Percentiles rank a stretch among this genome's conserved stretches.
Conservation (phyloP, 2,329 filamentous ascomycete species). For the Cryoendolithus antarcticus region DNA sequence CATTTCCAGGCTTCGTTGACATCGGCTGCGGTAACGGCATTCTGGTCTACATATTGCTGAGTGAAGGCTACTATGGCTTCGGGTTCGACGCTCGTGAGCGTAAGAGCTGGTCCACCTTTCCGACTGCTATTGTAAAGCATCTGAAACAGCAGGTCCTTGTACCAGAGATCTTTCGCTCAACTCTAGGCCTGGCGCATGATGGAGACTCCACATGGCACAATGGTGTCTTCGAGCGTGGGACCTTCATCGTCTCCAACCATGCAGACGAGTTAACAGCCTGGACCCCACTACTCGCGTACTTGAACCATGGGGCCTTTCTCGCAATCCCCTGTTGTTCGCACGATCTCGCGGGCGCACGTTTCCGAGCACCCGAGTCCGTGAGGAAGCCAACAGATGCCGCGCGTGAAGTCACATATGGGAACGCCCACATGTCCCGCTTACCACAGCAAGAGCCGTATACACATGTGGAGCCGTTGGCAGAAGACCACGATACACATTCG, state of each 20-base stretch:
- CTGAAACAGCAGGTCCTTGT: constrained; percentile 50
- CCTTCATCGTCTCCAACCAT: constrained; percentile 94
- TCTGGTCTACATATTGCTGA: constrained; percentile 66
- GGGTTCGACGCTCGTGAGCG: constrained; percentile 82
- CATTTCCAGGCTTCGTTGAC: constrained; percentile 84
- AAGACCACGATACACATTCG: no score
- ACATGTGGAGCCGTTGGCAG: background rate
- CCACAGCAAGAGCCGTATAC: constrained; percentile 12
- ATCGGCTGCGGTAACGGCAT: constrained; percentile 93
- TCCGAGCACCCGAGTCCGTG: constrained; percentile 43
- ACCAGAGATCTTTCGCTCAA: constrained; percentile 34
- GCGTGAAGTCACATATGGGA: constrained; percentile 10
- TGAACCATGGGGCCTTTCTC: constrained; percentile 70
- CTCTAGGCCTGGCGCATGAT: background rate
- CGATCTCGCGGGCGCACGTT: constrained; percentile 61
- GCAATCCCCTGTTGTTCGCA: constrained; percentile 95
- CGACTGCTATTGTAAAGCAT: constrained; percentile 31
- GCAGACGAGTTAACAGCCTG: constrained; percentile 92
- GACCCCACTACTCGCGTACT: constrained; percentile 76
- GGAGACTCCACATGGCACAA: constrained; percentile 25
- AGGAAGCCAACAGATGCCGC: constrained; percentile 7
- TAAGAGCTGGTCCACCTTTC: constrained; percentile 74
- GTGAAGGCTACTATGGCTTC: constrained; percentile 74
- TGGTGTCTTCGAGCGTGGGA: constrained; percentile 58
- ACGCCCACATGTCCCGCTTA: constrained; percentile 6